phyloP scores from a whole-genome alignment of 495 filamentous ascomycete genomes.

The Neurospora sp. region DNA sequence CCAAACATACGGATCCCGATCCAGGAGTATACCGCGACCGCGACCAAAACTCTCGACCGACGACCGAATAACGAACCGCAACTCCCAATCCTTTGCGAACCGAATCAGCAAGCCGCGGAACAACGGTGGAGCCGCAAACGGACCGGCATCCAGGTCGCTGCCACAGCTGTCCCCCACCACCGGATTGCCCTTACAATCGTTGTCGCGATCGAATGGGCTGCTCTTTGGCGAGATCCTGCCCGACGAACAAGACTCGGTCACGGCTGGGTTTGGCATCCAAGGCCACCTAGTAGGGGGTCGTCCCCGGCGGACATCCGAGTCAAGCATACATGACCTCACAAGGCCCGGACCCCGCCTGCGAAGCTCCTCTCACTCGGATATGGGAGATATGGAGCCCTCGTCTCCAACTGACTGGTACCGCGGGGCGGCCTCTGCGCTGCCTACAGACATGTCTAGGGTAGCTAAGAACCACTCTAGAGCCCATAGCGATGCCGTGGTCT shows the following conservation, averaged over 20 bases:
- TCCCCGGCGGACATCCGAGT: slow-evolving; percentile 37
- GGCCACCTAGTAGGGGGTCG: slow-evolving; percentile 6
- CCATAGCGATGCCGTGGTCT: slow-evolving; percentile 38
- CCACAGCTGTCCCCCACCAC: slow-evolving; percentile 15
- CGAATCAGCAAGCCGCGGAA: slow-evolving; percentile 38
- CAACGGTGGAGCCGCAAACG: slow-evolving; percentile 10
- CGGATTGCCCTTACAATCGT: not conserved
- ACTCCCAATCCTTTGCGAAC: slow-evolving; percentile 43
- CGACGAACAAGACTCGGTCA: slow-evolving; percentile 26
- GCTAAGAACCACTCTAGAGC: slow-evolving; percentile 34
- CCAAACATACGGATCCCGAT: not conserved
- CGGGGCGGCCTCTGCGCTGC: slow-evolving; percentile 21
- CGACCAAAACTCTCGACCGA: not conserved
- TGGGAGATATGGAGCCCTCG: slow-evolving; percentile 31
- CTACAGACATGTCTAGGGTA: slow-evolving; percentile 14
- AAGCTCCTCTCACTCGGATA: slow-evolving; percentile 34
- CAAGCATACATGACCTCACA: slow-evolving; percentile 25
- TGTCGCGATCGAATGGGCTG: slow-evolving; percentile 22
- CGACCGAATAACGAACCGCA: slow-evolving; percentile 8
- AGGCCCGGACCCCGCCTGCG: slow-evolving; percentile 24
- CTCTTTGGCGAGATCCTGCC: slow-evolving; percentile 45
- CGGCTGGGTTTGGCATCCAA: slow-evolving; percentile 42
- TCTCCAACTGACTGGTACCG: slow-evolving; percentile 48
- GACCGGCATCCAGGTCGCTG: slow-evolving; percentile 36
- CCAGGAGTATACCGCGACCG: not conserved